Evolutionary conservation across 192 early-diverging fungal species (phyloP).

Genomic region (Mortierella hygrophila): DNA sequence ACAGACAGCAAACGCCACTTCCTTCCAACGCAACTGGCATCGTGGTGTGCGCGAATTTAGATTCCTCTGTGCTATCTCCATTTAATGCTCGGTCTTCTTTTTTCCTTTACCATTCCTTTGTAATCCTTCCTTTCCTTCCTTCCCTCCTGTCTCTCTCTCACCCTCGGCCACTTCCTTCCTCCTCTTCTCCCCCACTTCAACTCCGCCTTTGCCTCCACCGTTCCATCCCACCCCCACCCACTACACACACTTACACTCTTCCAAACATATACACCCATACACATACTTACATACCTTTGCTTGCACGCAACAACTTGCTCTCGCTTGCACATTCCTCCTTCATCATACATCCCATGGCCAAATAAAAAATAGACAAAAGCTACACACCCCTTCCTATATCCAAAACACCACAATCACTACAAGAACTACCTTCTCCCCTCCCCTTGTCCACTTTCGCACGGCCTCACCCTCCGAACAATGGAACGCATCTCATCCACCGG

Average conservation of each 20-base stretch:
- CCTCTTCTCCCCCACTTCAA: not conserved
- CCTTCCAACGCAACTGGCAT: too few relatives aligned
- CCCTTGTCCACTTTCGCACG: not conserved
- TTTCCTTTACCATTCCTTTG: not conserved
- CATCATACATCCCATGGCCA: too few relatives aligned
- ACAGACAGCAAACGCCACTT: too few relatives aligned
- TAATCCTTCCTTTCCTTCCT: not conserved
- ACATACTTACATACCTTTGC: not conserved
- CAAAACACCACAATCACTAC: not conserved
- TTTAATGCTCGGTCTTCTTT: not conserved
- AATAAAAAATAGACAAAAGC: not conserved
- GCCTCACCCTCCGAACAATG: slow-evolving; percentile 20
- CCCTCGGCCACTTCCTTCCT: not conserved
- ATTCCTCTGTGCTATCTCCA: too few relatives aligned
- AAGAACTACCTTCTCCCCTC: too few relatives aligned
- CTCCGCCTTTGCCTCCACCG: slow-evolving; percentile 2
- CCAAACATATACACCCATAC: not conserved
- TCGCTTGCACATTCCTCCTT: not conserved
- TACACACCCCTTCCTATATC: not conserved
- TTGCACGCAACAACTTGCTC: not conserved
- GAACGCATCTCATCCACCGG: slow-evolving; percentile 50
- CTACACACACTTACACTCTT: not conserved
- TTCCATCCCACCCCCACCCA: not conserved
- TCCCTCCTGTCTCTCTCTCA: not conserved
- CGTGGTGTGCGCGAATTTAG: too few relatives aligned